A percentile compares a stretch with the other conserved stretches of the same genome.
These are phyloP conservation scores for Teunomyces gatunensis DNA, from an alignment of 805 yeast genomes.

Conservation along the genomic window DNA sequence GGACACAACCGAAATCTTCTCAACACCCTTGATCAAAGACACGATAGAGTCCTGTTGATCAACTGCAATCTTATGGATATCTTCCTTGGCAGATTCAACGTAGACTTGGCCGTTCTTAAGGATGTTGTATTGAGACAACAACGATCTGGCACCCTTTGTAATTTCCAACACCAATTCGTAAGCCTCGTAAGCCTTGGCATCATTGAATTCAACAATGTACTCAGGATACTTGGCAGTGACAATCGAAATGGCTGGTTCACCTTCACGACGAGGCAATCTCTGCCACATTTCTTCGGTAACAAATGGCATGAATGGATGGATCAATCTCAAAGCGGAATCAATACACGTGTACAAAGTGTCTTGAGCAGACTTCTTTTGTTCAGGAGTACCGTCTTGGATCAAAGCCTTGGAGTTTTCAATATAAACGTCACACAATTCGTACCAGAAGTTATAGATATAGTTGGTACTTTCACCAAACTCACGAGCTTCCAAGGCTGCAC, in stretches of 20 bases:
- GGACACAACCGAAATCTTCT: conserved; percentile 64
- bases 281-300: conserved; percentile 99
- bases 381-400: conserved; percentile 86
- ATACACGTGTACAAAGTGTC: conserved; percentile 91
- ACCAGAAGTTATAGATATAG: conserved; percentile 92
- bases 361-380: conserved; percentile 84
- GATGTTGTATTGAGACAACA: conserved; percentile 86
- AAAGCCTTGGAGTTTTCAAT: conserved; percentile 95
- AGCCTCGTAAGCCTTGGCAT: conserved; percentile 63
- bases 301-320: conserved; percentile 98
- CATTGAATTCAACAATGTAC: conserved; percentile 56
- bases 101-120: conserved; percentile 83
- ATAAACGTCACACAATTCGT: conserved; percentile 94
- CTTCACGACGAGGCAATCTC: conserved; percentile 84
- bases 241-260: conserved; percentile 69
- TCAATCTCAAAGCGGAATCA: conserved; percentile 85
- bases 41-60: conserved; percentile 84
- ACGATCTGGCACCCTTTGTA: conserved; percentile 88
- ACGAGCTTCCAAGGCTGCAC: conserved; percentile 70
- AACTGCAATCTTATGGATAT: conserved; percentile 49
- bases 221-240: conserved; percentile 78
- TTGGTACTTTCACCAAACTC: conserved; percentile 87
- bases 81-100: conserved; percentile 63
- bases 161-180: conserved; percentile 83
- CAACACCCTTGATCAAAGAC: conserved; percentile 88